Evolutionary conservation across 306 rosid species (phyloP), one percentile per base, ranked within the genome.

Genomic region (Vigna angularis): DNA sequence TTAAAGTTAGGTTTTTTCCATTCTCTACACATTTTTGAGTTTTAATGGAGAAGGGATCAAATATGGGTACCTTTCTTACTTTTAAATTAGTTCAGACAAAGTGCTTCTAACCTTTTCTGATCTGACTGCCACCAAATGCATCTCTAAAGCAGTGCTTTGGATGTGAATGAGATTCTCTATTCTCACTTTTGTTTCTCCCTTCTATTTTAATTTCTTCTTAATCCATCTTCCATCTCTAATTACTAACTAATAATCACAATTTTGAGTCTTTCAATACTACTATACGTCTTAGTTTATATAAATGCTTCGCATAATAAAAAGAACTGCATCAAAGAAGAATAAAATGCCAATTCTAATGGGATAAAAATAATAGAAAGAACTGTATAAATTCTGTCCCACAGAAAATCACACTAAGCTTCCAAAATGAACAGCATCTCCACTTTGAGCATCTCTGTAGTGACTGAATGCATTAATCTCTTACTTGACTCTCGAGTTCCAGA

Each of bases 351-450:
- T 40, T 40, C 11, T 40, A 40, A 40, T 40, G 2, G 45, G 11
- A 40, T 11, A 40, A 40, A 9, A 40, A 2, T 7, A 7, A 40
- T 40, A 40, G 45, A 40, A 40, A 40, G 11, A 53, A 53, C 9
- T 18, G 59, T 53, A 18, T 9, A 53, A 53, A 53, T 18, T 17
- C n/a, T 53, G 28, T 53, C 28, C 14, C 14, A 55, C 26, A 50
- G 78, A 18, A 71, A 70, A 77, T 79, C 73, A 65, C 52, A 75
- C 77, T 80, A 76, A 85, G 93, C 84, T 71, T 85, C 92, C 96
- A 86, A 84, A 75, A 87, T 86, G 88, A 86, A 92, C 81, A 92
- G 91, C 53, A 59, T 81, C 78, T 76, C 91, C 93, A 90, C 91
- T 87, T 79, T 78, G 65, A 81, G 55, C 57, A 74, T 65, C 66